Evolutionary conservation across 2,329 filamentous ascomycete species (phyloP).

Genomic region (Domatiomyces catenatus): DNA sequence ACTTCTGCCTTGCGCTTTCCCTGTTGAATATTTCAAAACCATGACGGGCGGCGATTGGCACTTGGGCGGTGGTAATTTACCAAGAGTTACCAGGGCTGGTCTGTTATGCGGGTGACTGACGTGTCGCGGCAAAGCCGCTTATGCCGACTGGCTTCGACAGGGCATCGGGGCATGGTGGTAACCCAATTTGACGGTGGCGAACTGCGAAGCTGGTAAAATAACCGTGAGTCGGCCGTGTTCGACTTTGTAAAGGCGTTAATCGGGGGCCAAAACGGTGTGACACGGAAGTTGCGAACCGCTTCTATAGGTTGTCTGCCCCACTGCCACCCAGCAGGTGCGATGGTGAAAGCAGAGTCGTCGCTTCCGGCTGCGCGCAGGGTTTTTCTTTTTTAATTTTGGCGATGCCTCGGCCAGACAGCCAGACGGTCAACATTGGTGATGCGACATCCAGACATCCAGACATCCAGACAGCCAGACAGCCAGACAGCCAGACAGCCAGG

Average conservation of each 20-base stretch:
- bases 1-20: slow-evolving; percentile 7
- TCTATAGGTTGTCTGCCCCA: no score
- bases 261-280: not conserved
- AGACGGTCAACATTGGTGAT: not conserved
- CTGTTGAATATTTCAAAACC: not conserved
- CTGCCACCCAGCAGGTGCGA: no score
- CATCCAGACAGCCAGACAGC: not conserved
- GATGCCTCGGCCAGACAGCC: not conserved
- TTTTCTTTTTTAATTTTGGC: no score
- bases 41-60: slow-evolving; percentile 3
- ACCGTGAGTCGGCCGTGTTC: not conserved
- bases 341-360: no score
- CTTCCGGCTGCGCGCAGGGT: no score
- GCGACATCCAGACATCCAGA: no score
- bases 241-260: slow-evolving; percentile 1
- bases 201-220: not conserved
- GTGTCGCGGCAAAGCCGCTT: not conserved
- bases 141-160: not conserved
- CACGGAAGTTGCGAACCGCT: not conserved
- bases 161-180: not conserved
- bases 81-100: not conserved
- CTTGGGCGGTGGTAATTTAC: not conserved
- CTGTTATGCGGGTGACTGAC: not conserved
- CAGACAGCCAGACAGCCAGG: no score
- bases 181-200: not conserved